Evolutionary conservation across 331 rosid species (phyloP), one percentile per base, ranked within the genome.

Genomic region (Acacia pycnantha): DNA sequence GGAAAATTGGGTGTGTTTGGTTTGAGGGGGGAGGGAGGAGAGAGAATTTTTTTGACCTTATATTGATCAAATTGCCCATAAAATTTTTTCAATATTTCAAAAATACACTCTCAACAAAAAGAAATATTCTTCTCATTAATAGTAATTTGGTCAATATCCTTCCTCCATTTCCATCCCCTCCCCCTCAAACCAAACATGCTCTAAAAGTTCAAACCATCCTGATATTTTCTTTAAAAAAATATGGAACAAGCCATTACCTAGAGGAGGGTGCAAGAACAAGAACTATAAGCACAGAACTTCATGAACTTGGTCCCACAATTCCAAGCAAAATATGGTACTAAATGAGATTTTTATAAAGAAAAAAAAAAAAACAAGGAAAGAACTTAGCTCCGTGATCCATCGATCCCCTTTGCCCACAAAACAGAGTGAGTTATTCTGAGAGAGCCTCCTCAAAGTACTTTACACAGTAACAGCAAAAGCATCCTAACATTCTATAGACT

Each of bases 401-500:
- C 53, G 56, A 72, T 72, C 54, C 50, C 70, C 69, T 26, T 37
- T 37, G 41, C 59, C 21, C 50, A 61, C 6, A 56, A 43, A 40
- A 50, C 1, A 46, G 31, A 47, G 35, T 40, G 70, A 81, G 53
- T 79, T 79, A 77, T 80, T 80, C 31, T 1, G 59, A 83, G 75
- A 54, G 50, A 62, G 66, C 8, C 59, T 83, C 74, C 37, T 33
- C 82, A 51, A 26, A 62, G 73, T 71, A 80, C 31, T 67, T 73
- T 80, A 37, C 70, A 77, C 81, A 77, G 73, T 22, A 59, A 61
- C 64, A 81, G 81, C 78, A 51, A 77, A 54, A 64, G 56, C 21
- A 53, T 80, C 47, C 83, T 59, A 24, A 72, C 15, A 44, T 74
- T 77, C 78, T 83, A 73, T 73, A 81, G 77, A 81, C 81, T 67